Percentiles rank a stretch among this genome's conserved stretches.
Evolutionary conservation across 208 protist genomes (phyloP).

Genomic region (Trypanosoma vivax): DNA sequence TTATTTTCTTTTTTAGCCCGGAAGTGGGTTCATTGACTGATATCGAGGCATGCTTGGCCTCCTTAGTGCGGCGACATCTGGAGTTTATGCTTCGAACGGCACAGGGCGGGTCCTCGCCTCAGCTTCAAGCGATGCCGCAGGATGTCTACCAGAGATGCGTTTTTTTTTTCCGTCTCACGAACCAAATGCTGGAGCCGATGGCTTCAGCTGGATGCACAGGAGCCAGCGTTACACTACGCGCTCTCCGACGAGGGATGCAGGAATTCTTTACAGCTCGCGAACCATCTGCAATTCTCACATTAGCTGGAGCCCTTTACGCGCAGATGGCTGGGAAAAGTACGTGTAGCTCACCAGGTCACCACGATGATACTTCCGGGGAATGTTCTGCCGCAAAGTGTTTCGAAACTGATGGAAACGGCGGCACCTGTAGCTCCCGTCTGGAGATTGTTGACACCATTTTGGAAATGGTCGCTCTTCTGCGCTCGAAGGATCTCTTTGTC

Average conservation of each 20-base stretch:
- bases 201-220: slow-evolving; percentile 4
- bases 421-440: slow-evolving; percentile 7
- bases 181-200: slow-evolving; percentile 11
- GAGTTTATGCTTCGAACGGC: not conserved
- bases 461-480: slow-evolving; percentile 60
- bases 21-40: slow-evolving; percentile 1
- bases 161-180: slow-evolving; percentile 14
- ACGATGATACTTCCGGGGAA: not conserved
- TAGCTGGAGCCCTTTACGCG: slow-evolving; percentile 46
- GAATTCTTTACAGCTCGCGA: slow-evolving; percentile 43
- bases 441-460: slow-evolving; percentile 59
- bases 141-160: slow-evolving; percentile 22
- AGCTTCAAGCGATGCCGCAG: slow-evolving; percentile 5
- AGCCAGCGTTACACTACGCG: slow-evolving; percentile 15
- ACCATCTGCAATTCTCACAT: slow-evolving; percentile 35
- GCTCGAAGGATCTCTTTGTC: slow-evolving; percentile 54
- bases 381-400: slow-evolving; percentile 3
- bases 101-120: not conserved
- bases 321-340: slow-evolving; percentile 11
- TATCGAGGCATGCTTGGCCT: slow-evolving; percentile 9
- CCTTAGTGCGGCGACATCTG: slow-evolving; percentile 2
- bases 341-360: not conserved
- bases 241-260: slow-evolving; percentile 43
- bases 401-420: not conserved
- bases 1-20: slow-evolving; percentile 16